Base-by-base conservation (phyloP, 805 yeast species). In the Komagataella populi region DNA sequence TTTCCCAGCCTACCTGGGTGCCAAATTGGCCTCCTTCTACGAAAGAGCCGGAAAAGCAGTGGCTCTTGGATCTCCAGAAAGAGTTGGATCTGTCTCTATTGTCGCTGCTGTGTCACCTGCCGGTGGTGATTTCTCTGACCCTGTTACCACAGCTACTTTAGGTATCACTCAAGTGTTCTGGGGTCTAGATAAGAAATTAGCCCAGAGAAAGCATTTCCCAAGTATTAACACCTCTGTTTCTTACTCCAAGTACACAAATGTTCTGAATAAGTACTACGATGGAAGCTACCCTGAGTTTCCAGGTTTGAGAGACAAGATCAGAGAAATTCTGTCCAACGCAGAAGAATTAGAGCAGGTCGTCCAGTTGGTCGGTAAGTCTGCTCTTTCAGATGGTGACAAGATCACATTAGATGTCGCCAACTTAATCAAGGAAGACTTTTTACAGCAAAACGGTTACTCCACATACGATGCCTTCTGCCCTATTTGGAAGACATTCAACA, bases 101-200 rank as follows among this genome's bases (percentile, higher is more conserved):
- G 93, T 93, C 63, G 99, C 99, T 54, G 99, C 99, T 60, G 99
- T 93, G 45, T 93, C 98, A 4, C 99, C 99, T 59, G 98, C 99
- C 52, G 99, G 99, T 82, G 99, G 99, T 83, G 99, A 93, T 77
- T 91, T 93, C 83, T 91, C 98, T 23, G 99, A 93, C 74, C 99
- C 99, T 47, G 99, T 93, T 60, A 93, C 99, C 23, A 91, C 98
- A 18, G 81, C 99, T 6, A 93, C 99, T 43, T 80, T 93, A 64
- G 98, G 97, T 85, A 93, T 93, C 61, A 93, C 99, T n/a, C 99
- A 93, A 76, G 99, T 93, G 50, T 93, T 93, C 76, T 93, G 99
- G 99, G 99, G 99, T 73, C 80, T 93, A 70, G 99, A 93, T 74
- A 93, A 93, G 74, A 93, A 91, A 71, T 80, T 93, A 64, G 99